These are phyloP conservation scores for Tarenaya hassleriana DNA, from an alignment of 345 rosid genomes.

Conservation along the genomic window DNA sequence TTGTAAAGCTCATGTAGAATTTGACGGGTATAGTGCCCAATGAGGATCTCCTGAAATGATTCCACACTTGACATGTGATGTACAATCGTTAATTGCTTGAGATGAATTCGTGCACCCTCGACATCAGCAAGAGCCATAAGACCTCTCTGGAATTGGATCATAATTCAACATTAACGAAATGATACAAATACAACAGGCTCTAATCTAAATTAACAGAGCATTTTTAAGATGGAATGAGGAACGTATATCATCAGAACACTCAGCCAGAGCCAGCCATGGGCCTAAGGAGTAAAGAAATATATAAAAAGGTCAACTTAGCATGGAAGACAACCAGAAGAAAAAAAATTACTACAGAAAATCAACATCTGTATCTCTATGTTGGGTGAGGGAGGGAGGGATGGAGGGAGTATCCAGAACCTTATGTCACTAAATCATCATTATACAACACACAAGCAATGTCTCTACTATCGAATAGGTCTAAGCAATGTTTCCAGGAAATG, in stretches of 20 bases:
- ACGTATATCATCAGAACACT: not conserved
- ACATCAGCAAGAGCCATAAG: conserved; percentile 96
- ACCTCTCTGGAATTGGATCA: conserved; percentile 57
- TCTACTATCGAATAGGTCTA: not conserved
- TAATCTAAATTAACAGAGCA: conserved; percentile 7
- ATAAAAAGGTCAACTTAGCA: conserved; percentile 4
- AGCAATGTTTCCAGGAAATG: conserved; percentile 6
- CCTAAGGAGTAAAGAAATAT: conserved; percentile 9
- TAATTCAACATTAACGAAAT: conserved; percentile 9
- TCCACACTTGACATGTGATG: conserved; percentile 94
- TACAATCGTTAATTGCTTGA: conserved; percentile 64
- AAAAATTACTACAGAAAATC: not conserved
- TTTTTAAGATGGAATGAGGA: conserved; percentile 9
- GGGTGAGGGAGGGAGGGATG: conserved; percentile 11
- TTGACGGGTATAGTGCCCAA: conserved; percentile 77
- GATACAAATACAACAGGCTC: not conserved
- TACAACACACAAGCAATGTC: conserved; percentile 2
- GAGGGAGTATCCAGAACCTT: conserved; percentile 1
- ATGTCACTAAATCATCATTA: conserved; percentile 9
- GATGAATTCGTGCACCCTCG: conserved; percentile 87
- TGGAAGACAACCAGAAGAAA: conserved; percentile 2
- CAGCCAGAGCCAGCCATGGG: conserved; percentile 7
- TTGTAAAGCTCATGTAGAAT: conserved; percentile 94
- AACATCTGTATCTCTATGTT: not conserved
- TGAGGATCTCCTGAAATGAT: conserved; percentile 81